These are phyloP conservation scores for Lasiosphaeriaceae sp. DNA, from an alignment of 495 filamentous ascomycete species.

Conservation along the genomic window DNA sequence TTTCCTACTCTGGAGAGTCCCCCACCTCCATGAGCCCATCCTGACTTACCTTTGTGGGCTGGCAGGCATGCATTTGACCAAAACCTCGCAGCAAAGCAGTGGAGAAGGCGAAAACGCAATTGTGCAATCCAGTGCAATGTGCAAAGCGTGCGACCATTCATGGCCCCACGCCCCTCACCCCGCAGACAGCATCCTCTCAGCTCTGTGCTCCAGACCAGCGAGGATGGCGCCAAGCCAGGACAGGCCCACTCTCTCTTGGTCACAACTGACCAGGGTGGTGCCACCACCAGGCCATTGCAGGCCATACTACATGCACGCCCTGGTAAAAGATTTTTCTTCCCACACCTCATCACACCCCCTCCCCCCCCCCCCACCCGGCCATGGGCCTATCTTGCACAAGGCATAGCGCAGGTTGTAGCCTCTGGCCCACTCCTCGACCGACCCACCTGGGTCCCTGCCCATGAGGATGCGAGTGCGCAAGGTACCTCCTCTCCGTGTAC, in stretches of 20 bases:
- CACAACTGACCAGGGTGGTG: constrained; percentile 32
- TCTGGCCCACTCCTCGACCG: constrained; percentile 16
- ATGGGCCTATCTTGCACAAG: constrained; percentile 18
- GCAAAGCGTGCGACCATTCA: background rate
- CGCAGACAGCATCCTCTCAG: background rate
- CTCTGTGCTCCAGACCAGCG: background rate
- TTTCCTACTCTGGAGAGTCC: too few species aligned
- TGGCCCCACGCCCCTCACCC: background rate
- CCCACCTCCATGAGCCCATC: too few species aligned
- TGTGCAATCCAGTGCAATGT: background rate
- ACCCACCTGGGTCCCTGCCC: constrained; percentile 19
- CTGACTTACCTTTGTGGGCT: too few species aligned
- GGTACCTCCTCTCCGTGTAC: constrained; percentile 18
- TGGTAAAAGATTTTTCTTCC: constrained; percentile 15
- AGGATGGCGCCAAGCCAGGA: background rate
- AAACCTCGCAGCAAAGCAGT: background rate
- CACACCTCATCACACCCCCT: constrained; percentile 24
- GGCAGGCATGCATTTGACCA: too few species aligned
- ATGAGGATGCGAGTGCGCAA: constrained; percentile 7
- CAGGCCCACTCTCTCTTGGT: constrained; percentile 21
- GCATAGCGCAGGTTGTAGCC: constrained; percentile 31
- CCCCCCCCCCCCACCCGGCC: constrained; percentile 17
- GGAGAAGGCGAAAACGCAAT: background rate
- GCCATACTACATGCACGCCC: constrained; percentile 28
- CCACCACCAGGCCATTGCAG: constrained; percentile 31